phyloP scores from a whole-genome alignment of 495 filamentous ascomycete genomes.

The Aspergillus heteromorphus region DNA sequence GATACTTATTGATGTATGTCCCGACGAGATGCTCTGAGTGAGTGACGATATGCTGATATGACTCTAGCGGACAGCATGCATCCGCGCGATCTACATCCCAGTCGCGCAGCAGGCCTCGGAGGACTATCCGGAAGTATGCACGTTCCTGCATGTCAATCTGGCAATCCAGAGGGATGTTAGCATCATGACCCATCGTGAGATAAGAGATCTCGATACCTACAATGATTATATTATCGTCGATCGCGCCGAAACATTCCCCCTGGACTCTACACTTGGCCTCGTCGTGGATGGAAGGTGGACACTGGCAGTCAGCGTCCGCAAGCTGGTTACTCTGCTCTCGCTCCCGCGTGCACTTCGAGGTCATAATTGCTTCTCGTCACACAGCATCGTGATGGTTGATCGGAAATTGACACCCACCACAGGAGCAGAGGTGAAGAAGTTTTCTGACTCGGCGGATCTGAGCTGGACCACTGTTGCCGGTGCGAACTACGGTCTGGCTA shows the following conservation, averaged over 20 bases:
- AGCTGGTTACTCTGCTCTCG: conserved; percentile 1
- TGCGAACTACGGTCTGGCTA: not conserved
- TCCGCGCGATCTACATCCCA: conserved; percentile 5
- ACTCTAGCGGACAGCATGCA: not conserved
- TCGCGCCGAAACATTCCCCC: not conserved
- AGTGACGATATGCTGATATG: not conserved
- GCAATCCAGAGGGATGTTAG: not conserved
- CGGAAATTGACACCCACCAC: not conserved
- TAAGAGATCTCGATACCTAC: not conserved
- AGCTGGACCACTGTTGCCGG: not conserved
- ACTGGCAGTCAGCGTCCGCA: not conserved
- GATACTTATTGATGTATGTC: conserved; percentile 1
- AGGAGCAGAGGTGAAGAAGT: not conserved
- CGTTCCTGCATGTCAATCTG: conserved; percentile 4
- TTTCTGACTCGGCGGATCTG: not conserved
- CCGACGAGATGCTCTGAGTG: not conserved
- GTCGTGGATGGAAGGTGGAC: not conserved
- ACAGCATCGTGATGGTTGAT: not conserved
- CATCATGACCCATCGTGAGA: not conserved
- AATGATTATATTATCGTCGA: not conserved
- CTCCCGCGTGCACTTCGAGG: not conserved
- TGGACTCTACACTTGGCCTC: conserved; percentile 1
- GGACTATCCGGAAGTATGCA: conserved; percentile 1
- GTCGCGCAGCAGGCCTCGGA: not conserved
- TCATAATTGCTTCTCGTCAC: not conserved